Conservation (phyloP, 169 alveolate genomes). For the Cryptosporidium muris region DNA sequence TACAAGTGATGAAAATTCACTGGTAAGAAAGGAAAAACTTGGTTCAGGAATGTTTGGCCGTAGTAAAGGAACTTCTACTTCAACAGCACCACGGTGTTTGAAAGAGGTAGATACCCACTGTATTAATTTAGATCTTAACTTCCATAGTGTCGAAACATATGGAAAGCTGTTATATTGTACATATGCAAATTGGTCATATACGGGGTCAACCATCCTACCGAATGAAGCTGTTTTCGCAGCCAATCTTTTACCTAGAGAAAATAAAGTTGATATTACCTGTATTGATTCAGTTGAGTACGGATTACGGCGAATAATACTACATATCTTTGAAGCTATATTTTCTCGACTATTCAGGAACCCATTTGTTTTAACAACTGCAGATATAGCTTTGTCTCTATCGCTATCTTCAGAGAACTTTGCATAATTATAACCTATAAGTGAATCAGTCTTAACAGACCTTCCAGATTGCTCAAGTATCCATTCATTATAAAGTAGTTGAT, state of each 20-base stretch:
- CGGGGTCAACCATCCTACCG: too few relatives aligned
- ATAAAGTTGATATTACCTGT: conserved; percentile 31
- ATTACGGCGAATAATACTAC: conserved; percentile 41
- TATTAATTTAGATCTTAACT: conserved; percentile 33
- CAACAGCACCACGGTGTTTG: conserved; percentile 48
- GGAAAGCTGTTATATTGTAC: conserved; percentile 12
- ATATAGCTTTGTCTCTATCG: background rate
- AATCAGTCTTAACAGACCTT: background rate
- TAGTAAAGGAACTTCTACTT: conserved; percentile 52
- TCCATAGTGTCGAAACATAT: background rate
- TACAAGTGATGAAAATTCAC: background rate
- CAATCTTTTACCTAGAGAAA: conserved; percentile 52
- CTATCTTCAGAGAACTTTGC: background rate
- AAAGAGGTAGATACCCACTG: conserved; percentile 14
- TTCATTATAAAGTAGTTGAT: conserved; percentile 66
- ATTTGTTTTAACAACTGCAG: background rate
- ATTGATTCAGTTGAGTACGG: conserved; percentile 37
- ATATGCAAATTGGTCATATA: conserved; percentile 10
- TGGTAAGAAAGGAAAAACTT: too few relatives aligned
- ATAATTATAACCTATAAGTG: background rate
- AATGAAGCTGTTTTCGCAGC: background rate
- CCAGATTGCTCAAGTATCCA: conserved; percentile 48
- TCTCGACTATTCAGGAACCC: background rate
- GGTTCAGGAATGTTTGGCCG: conserved; percentile 7
- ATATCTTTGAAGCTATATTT: conserved; percentile 35